Base-by-base conservation (phyloP, 768 basidiomycete genomes). In the Cubamyces lactineus region DNA sequence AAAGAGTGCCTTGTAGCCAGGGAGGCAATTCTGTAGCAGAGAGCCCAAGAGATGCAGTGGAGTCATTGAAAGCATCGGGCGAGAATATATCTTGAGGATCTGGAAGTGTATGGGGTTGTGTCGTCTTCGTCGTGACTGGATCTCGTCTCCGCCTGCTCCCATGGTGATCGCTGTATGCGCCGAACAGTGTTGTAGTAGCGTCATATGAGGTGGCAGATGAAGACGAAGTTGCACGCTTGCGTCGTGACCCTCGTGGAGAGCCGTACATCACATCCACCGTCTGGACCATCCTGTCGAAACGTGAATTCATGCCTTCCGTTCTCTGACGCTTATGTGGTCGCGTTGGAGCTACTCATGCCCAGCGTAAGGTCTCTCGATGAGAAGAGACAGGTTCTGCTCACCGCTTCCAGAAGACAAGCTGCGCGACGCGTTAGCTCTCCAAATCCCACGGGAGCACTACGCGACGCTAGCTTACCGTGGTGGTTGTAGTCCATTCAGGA, bases 261-360 rank as follows among this genome's bases (percentile, higher is more conserved):
- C 53, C 51, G 24, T 74, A 70, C 42, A 76, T 70, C n/a, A 74
- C 64, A 56, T 82, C 79, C 76, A 88, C 84, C 2, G 82, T 78
- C 53, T 84, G 78, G 30, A 90, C 74, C 89, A 91, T 91, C 46
- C 78, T 78, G 70, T 91, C 88, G 66, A 84, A 88, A 41, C 82
- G 82, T 38, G 79, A 70, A 65, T 90, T 91, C 51, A 86, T 73
- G 8, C 80, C 80, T 40, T 66, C 71, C n/a, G 73, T 75, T 66
- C 76, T 83, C 24, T 78, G 79, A 19, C 84, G 81, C 65, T 86
- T 89, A n/a, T 69, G 55, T 30, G 69, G 65, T 12, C 53, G 42
- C 41, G 41, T 34, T 8, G 41, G 12, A 23, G 30, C 55, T 57
- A 21, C 11, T 7, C 12, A 2, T 3, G 50, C 34, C 3, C 26